phyloP scores from a whole-genome alignment of 306 rosid genomes.

The Sechiopsis laciniata region DNA sequence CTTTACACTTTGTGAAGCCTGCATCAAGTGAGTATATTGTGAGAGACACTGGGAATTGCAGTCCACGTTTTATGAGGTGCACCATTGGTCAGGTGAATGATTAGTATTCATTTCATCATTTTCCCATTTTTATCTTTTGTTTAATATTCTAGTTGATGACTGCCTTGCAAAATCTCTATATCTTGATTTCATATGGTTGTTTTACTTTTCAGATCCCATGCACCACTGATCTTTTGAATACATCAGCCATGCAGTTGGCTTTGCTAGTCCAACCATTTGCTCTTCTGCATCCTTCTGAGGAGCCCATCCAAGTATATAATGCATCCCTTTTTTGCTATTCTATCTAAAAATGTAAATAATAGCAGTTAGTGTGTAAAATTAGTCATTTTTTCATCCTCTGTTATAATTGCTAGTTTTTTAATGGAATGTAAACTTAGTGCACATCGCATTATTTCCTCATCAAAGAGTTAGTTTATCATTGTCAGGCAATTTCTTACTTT shows the following conservation, averaged over 20 bases:
- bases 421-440: conserved; percentile 1
- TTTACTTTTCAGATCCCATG: conserved; percentile 62
- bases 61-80: conserved; percentile 99
- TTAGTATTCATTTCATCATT: not conserved
- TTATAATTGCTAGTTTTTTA: conserved; percentile 1
- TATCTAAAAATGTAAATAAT: not conserved
- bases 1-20: conserved; percentile 50
- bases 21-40: conserved; percentile 87
- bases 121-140: conserved; percentile 11
- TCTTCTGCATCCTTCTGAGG: conserved; percentile 94
- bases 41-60: conserved; percentile 87
- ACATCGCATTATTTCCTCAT: not conserved
- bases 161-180: not conserved
- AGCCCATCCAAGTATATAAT: conserved; percentile 70
- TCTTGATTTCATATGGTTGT: conserved; percentile 9
- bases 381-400: conserved; percentile 9
- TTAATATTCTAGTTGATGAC: not conserved
- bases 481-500: not conserved
- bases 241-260: conserved; percentile 97
- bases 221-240: conserved; percentile 80
- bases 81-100: conserved; percentile 80
- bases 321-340: conserved; percentile 18
- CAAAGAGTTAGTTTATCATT: not conserved
- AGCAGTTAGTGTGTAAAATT: not conserved
- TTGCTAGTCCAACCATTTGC: conserved; percentile 93